Percentiles rank a stretch among this genome's conserved stretches.
These are phyloP conservation scores for Tuber aestivum DNA, from an alignment of 495 filamentous ascomycete species.

Conservation along the genomic window DNA sequence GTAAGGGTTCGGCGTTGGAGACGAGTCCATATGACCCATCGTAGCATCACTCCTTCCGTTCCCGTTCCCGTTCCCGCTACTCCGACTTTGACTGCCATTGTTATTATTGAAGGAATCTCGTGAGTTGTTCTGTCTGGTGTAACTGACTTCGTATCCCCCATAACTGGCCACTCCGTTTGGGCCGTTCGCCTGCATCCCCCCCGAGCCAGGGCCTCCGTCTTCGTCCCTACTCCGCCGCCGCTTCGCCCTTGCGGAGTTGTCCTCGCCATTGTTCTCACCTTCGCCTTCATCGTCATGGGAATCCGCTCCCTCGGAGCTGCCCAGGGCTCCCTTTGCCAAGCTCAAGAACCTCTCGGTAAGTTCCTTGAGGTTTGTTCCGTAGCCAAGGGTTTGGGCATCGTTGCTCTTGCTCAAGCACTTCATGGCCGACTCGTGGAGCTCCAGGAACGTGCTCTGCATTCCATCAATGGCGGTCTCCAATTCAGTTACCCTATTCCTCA, in stretches of 20 bases:
- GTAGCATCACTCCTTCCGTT: conserved; percentile 37
- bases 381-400: conserved; percentile 35
- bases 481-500: conserved; percentile 60
- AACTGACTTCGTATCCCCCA: conserved; percentile 40
- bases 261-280: conserved; percentile 40
- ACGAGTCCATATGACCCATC: conserved; percentile 45
- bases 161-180: conserved; percentile 26
- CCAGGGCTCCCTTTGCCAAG: conserved; percentile 48
- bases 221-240: conserved; percentile 35
- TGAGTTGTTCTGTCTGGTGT: conserved; percentile 36
- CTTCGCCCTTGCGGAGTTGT: conserved; percentile 31
- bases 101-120: conserved; percentile 33
- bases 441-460: conserved; percentile 66
- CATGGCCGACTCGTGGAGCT: conserved; percentile 59
- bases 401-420: conserved; percentile 47
- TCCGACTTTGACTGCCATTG: conserved; percentile 34
- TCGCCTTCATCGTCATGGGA: conserved; percentile 42
- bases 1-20: conserved; percentile 44
- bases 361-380: conserved; percentile 42
- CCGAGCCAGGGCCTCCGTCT: conserved; percentile 35
- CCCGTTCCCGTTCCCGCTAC: conserved; percentile 22
- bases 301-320: conserved; percentile 35
- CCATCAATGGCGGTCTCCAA: conserved; percentile 62
- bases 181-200: conserved; percentile 29
- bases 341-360: conserved; percentile 49